Percentiles rank a stretch among this genome's conserved stretches.
phyloP scores from a whole-genome alignment of 2,329 filamentous ascomycete genomes.

The Fusarium sp. region DNA sequence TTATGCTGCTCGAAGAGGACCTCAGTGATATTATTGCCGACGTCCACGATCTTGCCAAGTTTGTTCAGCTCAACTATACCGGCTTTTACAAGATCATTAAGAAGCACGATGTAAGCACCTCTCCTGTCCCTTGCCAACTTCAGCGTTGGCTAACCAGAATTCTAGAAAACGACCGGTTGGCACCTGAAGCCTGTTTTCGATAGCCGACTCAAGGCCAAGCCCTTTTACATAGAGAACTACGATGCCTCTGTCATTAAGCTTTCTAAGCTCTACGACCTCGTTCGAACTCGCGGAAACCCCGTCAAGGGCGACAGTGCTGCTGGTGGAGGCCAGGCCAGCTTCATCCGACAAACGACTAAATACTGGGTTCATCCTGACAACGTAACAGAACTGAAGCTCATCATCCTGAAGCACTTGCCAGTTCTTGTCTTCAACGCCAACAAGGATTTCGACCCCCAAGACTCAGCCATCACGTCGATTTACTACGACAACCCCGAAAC shows the following conservation, averaged over 20 bases:
- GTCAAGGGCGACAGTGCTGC: slow-evolving; percentile 92
- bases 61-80: slow-evolving; percentile 97
- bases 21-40: slow-evolving; percentile 98
- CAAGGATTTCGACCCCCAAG: slow-evolving; percentile 93
- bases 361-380: slow-evolving; percentile 99
- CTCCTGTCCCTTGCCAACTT: not conserved
- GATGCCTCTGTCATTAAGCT: slow-evolving; percentile 95
- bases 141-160: slow-evolving; percentile 38
- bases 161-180: slow-evolving; percentile 92
- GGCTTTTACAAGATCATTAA: slow-evolving; percentile 99
- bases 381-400: slow-evolving; percentile 96
- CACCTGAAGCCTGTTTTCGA: slow-evolving; percentile 96
- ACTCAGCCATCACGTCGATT: slow-evolving; percentile 96
- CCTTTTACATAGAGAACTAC: slow-evolving; percentile 99
- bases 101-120: slow-evolving; percentile 86
- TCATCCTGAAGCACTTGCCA: slow-evolving; percentile 96
- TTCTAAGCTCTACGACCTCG: slow-evolving; percentile 94
- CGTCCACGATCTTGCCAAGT: slow-evolving; percentile 97
- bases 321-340: slow-evolving; percentile 92
- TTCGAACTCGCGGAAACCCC: slow-evolving; percentile 92
- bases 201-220: slow-evolving; percentile 91
- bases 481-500: slow-evolving; percentile 97
- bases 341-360: slow-evolving; percentile 96
- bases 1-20: slow-evolving; percentile 92
- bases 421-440: slow-evolving; percentile 97